Conservation (phyloP, 352 stramenopile genomes). For the Pythium phragmiticola region DNA sequence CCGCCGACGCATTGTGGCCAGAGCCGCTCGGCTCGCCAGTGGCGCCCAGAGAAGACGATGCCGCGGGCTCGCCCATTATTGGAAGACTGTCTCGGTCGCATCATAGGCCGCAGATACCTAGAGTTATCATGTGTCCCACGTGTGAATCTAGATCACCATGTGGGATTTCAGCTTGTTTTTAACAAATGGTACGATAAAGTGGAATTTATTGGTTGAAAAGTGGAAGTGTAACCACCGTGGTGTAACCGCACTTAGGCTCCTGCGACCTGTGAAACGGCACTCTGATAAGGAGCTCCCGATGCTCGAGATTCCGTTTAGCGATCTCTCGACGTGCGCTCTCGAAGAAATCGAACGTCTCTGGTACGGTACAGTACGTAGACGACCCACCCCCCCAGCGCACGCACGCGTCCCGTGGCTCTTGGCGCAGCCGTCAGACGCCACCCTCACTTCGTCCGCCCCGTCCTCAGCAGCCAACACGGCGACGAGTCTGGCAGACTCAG, state of each 20-base stretch:
- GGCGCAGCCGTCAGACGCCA: too few species aligned
- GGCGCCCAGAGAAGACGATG: slow-evolving; percentile 8
- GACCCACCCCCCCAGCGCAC: too few species aligned
- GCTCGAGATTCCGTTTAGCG: background rate
- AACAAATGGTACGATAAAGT: background rate
- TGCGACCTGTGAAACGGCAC: slow-evolving; percentile 3
- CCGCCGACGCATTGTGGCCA: background rate
- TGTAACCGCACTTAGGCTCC: slow-evolving; percentile 6
- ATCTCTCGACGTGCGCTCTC: too few species aligned
- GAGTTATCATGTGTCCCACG: slow-evolving; percentile 10
- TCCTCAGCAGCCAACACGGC: too few species aligned
- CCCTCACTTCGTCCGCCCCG: too few species aligned
- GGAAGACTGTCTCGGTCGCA: background rate
- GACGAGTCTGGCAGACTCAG: too few species aligned
- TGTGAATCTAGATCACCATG: background rate
- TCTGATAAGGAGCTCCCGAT: background rate
- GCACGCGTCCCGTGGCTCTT: too few species aligned
- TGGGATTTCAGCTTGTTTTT: background rate
- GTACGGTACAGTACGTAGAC: too few species aligned
- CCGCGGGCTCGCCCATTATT: slow-evolving; percentile 16
- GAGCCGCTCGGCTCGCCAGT: background rate
- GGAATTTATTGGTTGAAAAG: too few species aligned
- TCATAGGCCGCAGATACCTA: slow-evolving; percentile 6
- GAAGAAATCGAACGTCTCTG: too few species aligned
- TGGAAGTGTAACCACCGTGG: background rate